Base-by-base conservation (phyloP, 2,329 filamentous ascomycete species). In the Verticillium albo-atrum region DNA sequence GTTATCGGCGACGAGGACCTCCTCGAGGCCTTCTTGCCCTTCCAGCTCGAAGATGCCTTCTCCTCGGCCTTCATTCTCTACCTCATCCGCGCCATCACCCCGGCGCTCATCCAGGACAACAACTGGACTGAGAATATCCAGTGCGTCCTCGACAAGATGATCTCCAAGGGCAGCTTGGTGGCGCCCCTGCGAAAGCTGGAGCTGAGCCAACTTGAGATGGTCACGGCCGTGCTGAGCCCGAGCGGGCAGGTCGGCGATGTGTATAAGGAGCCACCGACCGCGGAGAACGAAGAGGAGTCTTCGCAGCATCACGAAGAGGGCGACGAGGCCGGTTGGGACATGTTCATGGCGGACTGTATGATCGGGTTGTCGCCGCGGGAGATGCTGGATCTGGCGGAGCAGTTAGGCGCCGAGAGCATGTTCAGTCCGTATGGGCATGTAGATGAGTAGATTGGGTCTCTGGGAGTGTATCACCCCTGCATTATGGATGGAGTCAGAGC, bases 31-130 rank as follows among this genome's bases (percentile, higher is more conserved):
- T 77, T 77, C 12, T 26, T 77, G 2, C 75, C 75, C 0, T 77
- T 77, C 14, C 74, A 77, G 51, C 69, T 77, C 12, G 75, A 77
- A 59, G 74, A 75, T 37, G 74, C 75, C 6, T 77, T 73, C 7
- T 76, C 75, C 0, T 77, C 75, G 2, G 72, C 74, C 0, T 76
- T 77, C 35, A 68, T 77, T 1, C 68, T 77, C 2, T 70, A 75
- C 17, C 65, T 77, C 0, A 70, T 77, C 37, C 60, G 62, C 23
- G 60, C 58, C 54, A 62, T 63, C 60, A 71, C 69, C n/a, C 75
- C 75, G 0, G 68, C 68, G 0, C 65, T 77, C 2, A 68, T 77
- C 0, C 67, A 68, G 1, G 72, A 73, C 23, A 64, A 71, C 35
- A 63, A 65, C 6, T 77, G 75, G 75, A 69, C 67, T 1, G 71